A percentile compares a stretch with the other conserved stretches of the same genome.
phyloP scores from a whole-genome alignment of 225 moss, liverwort and hornwort species.

The Pseudoscleropodium purum region DNA sequence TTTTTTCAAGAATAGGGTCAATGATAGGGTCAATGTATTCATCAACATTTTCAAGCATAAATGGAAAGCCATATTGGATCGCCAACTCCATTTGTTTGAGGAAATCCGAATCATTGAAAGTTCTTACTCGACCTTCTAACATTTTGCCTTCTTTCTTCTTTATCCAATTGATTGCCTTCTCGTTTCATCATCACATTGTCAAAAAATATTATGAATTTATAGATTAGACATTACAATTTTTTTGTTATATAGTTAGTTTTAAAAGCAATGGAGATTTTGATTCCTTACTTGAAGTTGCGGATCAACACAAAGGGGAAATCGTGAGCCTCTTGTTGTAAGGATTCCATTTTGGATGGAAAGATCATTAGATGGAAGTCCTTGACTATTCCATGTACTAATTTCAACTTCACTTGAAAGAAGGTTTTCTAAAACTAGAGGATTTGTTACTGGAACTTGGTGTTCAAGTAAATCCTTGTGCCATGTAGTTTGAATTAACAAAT shows the following conservation, averaged over 20 bases:
- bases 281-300: conserved; percentile 76
- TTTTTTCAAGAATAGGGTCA: conserved; percentile 84
- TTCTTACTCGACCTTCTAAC: conserved; percentile 70
- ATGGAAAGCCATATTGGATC: conserved; percentile 90
- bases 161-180: conserved; percentile 90
- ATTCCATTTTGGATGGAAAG: conserved; percentile 95
- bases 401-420: conserved; percentile 83
- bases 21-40: conserved; percentile 94
- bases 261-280: not conserved
- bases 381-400: conserved; percentile 87
- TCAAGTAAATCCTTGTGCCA: conserved; percentile 65
- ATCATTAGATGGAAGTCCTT: conserved; percentile 94
- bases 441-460: conserved; percentile 53
- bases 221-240: not conserved
- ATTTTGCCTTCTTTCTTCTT: conserved; percentile 91
- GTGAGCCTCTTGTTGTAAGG: conserved; percentile 75
- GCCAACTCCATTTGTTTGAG: conserved; percentile 90
- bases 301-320: conserved; percentile 84
- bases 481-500: conserved; percentile 39
- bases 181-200: not conserved
- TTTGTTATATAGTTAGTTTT: not conserved
- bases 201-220: not conserved
- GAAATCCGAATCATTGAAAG: conserved; percentile 88
- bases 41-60: conserved; percentile 93
- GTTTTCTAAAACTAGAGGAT: conserved; percentile 50